A percentile compares a stretch with the other conserved stretches of the same genome.
Conservation (phyloP, 1,284 basidiomycete species). For the Leccinum cinnamomeum region DNA sequence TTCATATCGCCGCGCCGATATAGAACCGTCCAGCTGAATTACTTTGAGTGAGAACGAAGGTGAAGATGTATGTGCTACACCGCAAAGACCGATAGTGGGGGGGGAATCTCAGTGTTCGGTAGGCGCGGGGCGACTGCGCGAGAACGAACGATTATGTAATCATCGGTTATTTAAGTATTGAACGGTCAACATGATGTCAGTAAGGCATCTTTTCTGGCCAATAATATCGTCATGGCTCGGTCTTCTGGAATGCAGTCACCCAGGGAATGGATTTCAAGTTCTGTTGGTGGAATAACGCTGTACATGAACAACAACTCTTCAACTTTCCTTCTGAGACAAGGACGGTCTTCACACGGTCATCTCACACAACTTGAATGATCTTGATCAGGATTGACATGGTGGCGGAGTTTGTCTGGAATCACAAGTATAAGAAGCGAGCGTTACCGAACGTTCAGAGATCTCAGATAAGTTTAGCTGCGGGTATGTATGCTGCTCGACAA, state of each 20-base stretch:
- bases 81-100: background rate
- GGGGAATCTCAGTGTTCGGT: background rate
- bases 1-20: slow-evolving; percentile 54
- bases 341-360: background rate
- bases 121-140: background rate
- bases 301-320: background rate
- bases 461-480: background rate
- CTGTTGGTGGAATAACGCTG: background rate
- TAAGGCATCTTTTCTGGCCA: background rate
- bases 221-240: background rate
- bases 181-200: background rate
- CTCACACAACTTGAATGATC: background rate
- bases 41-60: slow-evolving; percentile 3
- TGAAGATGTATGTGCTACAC: background rate
- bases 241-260: background rate
- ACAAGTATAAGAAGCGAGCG: background rate
- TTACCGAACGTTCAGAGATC: background rate
- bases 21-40: background rate
- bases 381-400: background rate
- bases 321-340: background rate
- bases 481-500: background rate
- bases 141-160: slow-evolving; percentile 24
- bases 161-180: background rate
- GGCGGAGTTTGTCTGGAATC: background rate
- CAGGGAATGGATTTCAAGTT: background rate